Evolutionary conservation across 169 alveolate species (phyloP), one percentile per base, ranked within the genome.

Genomic region (Plasmodium chabaudi): DNA sequence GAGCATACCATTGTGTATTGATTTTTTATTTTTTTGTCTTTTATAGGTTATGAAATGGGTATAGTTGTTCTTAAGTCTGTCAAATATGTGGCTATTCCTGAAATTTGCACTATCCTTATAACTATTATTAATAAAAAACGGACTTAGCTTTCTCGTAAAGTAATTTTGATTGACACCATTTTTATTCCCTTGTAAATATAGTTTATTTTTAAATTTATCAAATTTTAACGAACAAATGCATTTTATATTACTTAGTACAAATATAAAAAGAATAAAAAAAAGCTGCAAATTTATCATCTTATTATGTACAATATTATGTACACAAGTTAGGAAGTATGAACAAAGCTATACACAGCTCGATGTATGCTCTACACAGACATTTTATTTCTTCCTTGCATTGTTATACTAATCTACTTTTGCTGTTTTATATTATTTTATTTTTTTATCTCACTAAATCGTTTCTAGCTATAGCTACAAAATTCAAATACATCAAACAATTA

Each of bases 211-310:
- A 27, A 25, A 63, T 7, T 17, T 77, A 39, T 77, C 61, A 49
- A 57, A 25, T 63, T 69, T 77, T n/a, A 77, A 15, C 5, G 70
- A 63, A 49, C 49, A 42, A 13, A 77, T 68, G 25, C 49, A 63
- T 68, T 63, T 77, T 34, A 61, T 64, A 56, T 77, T 51, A 63
- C 39, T 42, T 23, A 19, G 15, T 64, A 49, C 51, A 44, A 77
- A 51, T 44, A 77, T 56, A n/a, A 64, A 67, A 77, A 68, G 13
- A 34, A 34, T 34, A 34, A 34, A 34, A 15, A 77, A 44, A 19
- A 64, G 7, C 59, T 77, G 88, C 63, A 34, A 42, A 47, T 13
- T 47, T 77, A 77, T 9, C 88, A 77, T 77, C 46, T 77, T 77
- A 63, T 25, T 2, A 9, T 55, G 6, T 25, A 77, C 88, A 77